Percentiles rank a stretch among this genome's conserved stretches.
Conservation (phyloP, 306 rosid genomes). For the Cotoneaster glaucophyllus region DNA sequence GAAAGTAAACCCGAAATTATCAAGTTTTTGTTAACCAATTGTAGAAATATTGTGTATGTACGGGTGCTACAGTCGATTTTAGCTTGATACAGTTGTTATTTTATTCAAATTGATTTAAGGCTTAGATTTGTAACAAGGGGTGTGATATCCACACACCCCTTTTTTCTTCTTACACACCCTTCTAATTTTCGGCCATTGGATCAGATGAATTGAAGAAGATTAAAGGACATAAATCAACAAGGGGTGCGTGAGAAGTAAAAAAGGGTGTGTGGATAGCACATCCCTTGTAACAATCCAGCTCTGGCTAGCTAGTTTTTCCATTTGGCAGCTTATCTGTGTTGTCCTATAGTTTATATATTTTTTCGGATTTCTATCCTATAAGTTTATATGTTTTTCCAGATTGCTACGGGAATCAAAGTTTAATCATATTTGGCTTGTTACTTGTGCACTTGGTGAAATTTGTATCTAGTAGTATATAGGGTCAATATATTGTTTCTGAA, state of each 20-base stretch:
- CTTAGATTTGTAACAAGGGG: not conserved
- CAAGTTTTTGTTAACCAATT: not conserved
- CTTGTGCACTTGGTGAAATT: not conserved
- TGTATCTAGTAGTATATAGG: not conserved
- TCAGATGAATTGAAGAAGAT: too few relatives aligned
- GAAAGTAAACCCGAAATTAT: not conserved
- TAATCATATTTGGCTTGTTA: not conserved
- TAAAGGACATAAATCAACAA: too few relatives aligned
- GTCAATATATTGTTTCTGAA: not conserved
- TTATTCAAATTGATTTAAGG: not conserved
- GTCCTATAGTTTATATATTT: not conserved
- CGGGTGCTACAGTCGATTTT: not conserved
- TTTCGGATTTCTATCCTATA: not conserved
- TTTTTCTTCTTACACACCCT: too few relatives aligned
- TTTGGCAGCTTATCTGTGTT: not conserved
- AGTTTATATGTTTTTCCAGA: not conserved
- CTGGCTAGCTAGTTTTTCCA: not conserved
- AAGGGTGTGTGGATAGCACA: too few relatives aligned
- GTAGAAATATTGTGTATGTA: not conserved
- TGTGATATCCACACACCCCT: too few relatives aligned
- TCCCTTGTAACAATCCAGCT: not conserved
- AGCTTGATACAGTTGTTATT: not conserved
- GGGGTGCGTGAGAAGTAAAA: too few relatives aligned
- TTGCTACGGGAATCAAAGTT: not conserved
- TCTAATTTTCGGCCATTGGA: too few relatives aligned